Conservation (phyloP, 2,329 filamentous ascomycete genomes). For the Calycina herbarum region DNA sequence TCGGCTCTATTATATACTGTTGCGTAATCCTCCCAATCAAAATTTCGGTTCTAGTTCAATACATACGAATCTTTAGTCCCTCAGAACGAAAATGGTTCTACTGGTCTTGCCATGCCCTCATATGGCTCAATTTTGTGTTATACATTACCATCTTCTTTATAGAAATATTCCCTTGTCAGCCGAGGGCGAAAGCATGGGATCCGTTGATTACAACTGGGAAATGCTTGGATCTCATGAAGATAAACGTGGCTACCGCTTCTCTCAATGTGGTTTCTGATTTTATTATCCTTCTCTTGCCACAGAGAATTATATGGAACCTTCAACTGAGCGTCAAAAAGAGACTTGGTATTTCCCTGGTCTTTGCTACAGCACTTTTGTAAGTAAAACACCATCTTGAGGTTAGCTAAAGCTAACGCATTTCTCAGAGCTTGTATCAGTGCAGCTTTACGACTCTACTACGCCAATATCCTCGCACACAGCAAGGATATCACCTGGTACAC, state of each 20-base stretch:
- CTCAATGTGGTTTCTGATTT: constrained; percentile 9
- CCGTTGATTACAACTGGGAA: not conserved
- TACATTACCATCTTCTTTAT: not conserved
- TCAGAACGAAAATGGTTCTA: not conserved
- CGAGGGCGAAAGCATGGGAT: constrained; percentile 7
- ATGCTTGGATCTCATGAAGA: not conserved
- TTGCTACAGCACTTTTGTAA: constrained; percentile 1
- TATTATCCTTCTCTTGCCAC: constrained; percentile 5
- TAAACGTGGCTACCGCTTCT: not conserved
- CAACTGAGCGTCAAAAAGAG: not conserved
- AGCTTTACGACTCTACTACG: constrained; percentile 9
- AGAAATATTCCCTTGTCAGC: constrained; percentile 8
- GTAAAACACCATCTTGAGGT: not conserved
- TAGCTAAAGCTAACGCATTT: not conserved
- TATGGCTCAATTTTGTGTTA: constrained; percentile 5
- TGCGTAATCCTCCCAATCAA: not conserved
- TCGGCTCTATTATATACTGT: not conserved
- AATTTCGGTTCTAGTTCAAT: not conserved
- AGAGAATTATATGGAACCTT: constrained; percentile 9
- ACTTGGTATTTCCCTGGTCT: not conserved
- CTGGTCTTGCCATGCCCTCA: constrained; percentile 8
- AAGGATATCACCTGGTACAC: constrained; percentile 2
- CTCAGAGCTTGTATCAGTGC: constrained; percentile 5
- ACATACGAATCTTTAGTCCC: not conserved
- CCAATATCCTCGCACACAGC: not conserved